Conservation (phyloP, 2,329 filamentous ascomycete species). For the Sarocladium kiliense region DNA sequence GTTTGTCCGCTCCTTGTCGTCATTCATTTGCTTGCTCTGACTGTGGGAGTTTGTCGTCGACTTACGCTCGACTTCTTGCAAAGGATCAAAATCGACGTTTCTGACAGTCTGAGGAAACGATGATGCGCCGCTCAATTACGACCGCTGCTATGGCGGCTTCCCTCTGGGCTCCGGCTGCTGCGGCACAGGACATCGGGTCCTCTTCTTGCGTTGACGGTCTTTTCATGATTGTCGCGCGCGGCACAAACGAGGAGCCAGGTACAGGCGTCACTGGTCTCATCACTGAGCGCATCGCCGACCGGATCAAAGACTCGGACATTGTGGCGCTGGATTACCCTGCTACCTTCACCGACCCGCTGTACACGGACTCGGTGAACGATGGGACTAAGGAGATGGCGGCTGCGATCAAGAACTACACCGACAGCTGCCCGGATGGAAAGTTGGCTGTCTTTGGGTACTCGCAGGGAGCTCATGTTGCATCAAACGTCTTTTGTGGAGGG, state of each 20-base stretch:
- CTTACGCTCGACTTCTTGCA: not conserved
- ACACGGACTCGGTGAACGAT: constrained; percentile 27
- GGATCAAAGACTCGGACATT: constrained; percentile 28
- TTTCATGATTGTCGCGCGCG: constrained; percentile 35
- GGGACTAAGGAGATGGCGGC: constrained; percentile 26
- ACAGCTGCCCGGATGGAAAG: constrained; percentile 32
- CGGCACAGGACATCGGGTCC: constrained; percentile 14
- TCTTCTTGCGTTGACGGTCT: constrained; percentile 28
- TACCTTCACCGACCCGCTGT: constrained; percentile 23
- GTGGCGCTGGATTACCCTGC: constrained; percentile 34
- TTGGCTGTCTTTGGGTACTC: constrained; percentile 37
- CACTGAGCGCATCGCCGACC: constrained; percentile 24
- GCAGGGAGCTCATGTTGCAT: constrained; percentile 34
- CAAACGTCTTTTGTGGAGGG: constrained; percentile 33
- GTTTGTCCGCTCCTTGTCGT: not conserved
- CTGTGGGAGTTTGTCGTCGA: not conserved
- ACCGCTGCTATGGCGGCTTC: constrained; percentile 3
- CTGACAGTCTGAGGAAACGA: not conserved
- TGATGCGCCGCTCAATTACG: not conserved
- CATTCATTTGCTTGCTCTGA: not conserved
- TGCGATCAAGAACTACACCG: constrained; percentile 25
- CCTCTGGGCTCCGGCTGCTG: constrained; percentile 8
- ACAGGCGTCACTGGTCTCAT: constrained; percentile 27
- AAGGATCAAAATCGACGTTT: not conserved
- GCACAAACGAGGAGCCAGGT: constrained; percentile 29